These are phyloP conservation scores for Penicillium lagena DNA, from an alignment of 495 filamentous ascomycete genomes.

Conservation along the genomic window DNA sequence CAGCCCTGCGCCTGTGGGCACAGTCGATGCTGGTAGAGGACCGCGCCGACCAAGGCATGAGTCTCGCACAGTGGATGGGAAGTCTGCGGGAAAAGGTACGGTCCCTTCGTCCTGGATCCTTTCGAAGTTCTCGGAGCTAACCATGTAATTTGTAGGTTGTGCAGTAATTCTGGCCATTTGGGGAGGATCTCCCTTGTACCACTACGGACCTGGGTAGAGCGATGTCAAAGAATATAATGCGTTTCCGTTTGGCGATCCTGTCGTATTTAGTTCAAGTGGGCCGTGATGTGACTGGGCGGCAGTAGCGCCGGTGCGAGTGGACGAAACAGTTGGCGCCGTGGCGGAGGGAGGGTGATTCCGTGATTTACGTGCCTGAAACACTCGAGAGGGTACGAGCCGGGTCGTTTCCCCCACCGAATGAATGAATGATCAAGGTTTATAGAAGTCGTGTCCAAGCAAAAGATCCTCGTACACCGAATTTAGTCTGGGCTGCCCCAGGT, in stretches of 20 bases:
- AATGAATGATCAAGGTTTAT: too few species aligned
- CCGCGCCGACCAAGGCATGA: conserved; percentile 86
- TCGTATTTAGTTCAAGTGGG: not conserved
- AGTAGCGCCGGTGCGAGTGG: not conserved
- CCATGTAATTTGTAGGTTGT: conserved; percentile 10
- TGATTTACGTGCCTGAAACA: too few species aligned
- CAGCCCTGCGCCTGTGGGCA: conserved; percentile 90
- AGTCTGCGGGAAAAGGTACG: conserved; percentile 92
- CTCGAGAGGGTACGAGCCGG: too few species aligned
- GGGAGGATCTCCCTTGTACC: too few species aligned
- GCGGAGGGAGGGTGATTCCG: conserved; percentile 1
- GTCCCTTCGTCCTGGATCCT: conserved; percentile 11
- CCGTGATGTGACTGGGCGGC: conserved; percentile 1
- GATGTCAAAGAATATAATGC: too few species aligned
- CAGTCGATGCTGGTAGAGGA: conserved; percentile 95
- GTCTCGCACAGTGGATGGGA: conserved; percentile 89
- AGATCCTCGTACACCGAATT: too few species aligned
- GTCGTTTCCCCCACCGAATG: too few species aligned
- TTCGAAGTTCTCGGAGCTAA: not conserved
- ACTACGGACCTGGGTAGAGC: too few species aligned
- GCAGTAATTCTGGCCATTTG: conserved; percentile 8
- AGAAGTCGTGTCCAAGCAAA: too few species aligned
- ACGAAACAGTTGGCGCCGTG: conserved; percentile 7
- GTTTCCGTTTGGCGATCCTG: too few species aligned
- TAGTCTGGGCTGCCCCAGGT: too few species aligned